Evolutionary conservation across 495 filamentous ascomycete genomes (phyloP).

Genomic region (Lophiostoma macrostomum): DNA sequence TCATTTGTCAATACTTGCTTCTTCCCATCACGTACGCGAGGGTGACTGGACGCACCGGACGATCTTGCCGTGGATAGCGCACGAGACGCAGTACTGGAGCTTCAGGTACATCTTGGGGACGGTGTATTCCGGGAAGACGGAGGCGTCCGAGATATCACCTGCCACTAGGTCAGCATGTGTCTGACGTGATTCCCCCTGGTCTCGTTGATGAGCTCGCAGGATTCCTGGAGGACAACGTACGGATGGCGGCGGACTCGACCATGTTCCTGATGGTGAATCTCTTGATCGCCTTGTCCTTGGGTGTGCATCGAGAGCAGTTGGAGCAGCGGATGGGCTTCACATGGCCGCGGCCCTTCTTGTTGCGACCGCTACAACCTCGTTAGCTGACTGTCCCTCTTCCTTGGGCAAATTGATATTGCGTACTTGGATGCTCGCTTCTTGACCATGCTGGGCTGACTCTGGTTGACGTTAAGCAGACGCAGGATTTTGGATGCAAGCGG

Average conservation of each 20-base stretch:
- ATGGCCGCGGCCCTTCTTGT: constrained; percentile 99
- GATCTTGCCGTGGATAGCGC: constrained; percentile 99
- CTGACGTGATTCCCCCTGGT: background rate
- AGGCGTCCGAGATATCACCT: constrained; percentile 99
- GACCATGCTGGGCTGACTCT: constrained; percentile 77
- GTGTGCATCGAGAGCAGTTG: constrained; percentile 99
- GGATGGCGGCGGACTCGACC: constrained; percentile 99
- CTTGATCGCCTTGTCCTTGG: constrained; percentile 99
- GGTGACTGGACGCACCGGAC: constrained; percentile 74
- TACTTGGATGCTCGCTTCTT: constrained; percentile 99
- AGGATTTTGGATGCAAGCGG: background rate
- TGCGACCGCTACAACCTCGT: constrained; percentile 69
- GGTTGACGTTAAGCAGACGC: constrained; percentile 2
- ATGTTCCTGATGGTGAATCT: constrained; percentile 99
- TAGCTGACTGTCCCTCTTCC: constrained; percentile 9
- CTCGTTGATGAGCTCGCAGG: background rate
- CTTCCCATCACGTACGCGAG: background rate
- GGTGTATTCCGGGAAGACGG: constrained; percentile 97
- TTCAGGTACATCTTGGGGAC: constrained; percentile 99
- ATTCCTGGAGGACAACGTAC: constrained; percentile 62
- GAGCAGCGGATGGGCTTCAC: constrained; percentile 99
- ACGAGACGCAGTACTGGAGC: constrained; percentile 99
- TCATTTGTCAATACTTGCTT: background rate
- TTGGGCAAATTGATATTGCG: constrained; percentile 34
- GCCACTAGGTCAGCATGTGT: background rate